A percentile compares a stretch with the other conserved stretches of the same genome.
Conservation (phyloP, 2,329 filamentous ascomycete genomes). For the Verticillium klebahnii region DNA sequence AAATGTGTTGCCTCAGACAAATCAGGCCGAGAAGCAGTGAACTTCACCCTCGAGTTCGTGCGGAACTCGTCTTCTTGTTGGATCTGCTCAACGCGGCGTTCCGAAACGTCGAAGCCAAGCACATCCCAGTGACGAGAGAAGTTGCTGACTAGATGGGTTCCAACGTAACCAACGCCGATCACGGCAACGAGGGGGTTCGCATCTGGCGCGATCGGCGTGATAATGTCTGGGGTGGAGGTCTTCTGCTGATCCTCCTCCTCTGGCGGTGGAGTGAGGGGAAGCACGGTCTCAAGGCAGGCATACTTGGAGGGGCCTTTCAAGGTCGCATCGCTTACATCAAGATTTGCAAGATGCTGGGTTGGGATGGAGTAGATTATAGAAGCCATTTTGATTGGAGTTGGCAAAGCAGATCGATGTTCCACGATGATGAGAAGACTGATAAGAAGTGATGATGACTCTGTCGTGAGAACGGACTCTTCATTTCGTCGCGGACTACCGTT, state of each 20-base stretch:
- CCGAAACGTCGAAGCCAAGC: slow-evolving; percentile 43
- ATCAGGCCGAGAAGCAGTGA: slow-evolving; percentile 12
- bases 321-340: neutral
- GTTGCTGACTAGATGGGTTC: slow-evolving; percentile 40
- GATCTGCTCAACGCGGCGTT: slow-evolving; percentile 29
- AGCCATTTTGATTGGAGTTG: neutral
- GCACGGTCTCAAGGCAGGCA: neutral
- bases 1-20: slow-evolving; percentile 43
- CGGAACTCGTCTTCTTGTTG: slow-evolving; percentile 14
- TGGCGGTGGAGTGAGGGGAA: neutral
- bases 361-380: neutral
- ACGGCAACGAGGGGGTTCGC: slow-evolving; percentile 35
- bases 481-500: neutral
- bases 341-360: neutral
- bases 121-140: slow-evolving; percentile 36
- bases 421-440: neutral
- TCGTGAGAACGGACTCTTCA: neutral
- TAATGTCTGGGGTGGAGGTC: neutral
- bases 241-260: neutral
- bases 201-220: neutral
- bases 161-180: slow-evolving; percentile 49
- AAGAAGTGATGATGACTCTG: neutral
- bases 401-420: neutral
- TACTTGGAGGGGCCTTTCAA: neutral
- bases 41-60: neutral